Base-by-base conservation (phyloP, 176 grass and related monocot genomes). In the Eleusine coracana region DNA sequence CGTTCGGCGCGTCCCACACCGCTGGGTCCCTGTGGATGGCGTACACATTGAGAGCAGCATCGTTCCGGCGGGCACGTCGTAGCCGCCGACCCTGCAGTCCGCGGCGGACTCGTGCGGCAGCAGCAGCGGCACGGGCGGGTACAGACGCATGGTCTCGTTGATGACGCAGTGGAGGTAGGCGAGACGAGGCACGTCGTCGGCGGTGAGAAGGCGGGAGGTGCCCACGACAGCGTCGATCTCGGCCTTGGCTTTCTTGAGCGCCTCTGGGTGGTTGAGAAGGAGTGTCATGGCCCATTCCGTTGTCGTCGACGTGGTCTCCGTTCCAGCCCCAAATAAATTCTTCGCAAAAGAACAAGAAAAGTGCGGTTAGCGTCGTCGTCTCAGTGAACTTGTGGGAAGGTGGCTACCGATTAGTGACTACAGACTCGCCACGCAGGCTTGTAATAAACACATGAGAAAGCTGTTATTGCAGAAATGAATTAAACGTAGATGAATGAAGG, bases 201-300 rank as follows among this genome's bases (percentile, higher is more conserved):
- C 72, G 6, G 55, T 5, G 16, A 92, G 15, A 70, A 92, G 71
- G 5, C 87, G 89, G 13, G 73, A 82, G 41, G 0, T 75, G 3
- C 92, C 89, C 1, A 92, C 63, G 2, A 25, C 42, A 0, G 39
- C 52, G 46, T 94, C 89, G 11, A 97, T 86, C 63, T 97, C 94
- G 0, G 72, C 82, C 13, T 64, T 79, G 0, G 83, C 94, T 40
- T 84, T 88, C 8, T 21, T 75, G 14, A 97, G 82, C 11, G 11
- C 14, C 18, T 88, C 49, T 2, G 92, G 92, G 39, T 94, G 87
- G 63, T 88, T 97, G 28, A 97, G 78, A 3, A 97, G 42, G 0
- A 97, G 89, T 7, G 82, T 69, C 89, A 97, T 90, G 7, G 87
- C 87, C 94, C 94, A 97, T 60, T 97, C 91, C 0, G 90, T 60